Evolutionary conservation across 2,329 filamentous ascomycete species (phyloP).

Genomic region (Parafenestella ontariensis): DNA sequence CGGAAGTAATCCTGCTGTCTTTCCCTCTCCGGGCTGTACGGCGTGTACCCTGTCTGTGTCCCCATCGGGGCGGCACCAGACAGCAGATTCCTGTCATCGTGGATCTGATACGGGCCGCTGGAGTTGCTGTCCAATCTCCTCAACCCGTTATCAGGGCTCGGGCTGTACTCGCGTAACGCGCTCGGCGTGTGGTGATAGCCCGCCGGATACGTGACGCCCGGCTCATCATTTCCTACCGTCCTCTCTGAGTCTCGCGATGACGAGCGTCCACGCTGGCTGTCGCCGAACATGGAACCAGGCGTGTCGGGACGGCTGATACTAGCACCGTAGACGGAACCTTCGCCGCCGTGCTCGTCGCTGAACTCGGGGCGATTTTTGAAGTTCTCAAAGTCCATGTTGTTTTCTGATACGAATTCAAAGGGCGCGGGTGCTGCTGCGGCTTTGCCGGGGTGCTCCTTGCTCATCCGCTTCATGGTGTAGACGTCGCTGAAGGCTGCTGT

Average conservation of each 20-base stretch:
- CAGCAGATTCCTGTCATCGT: slow-evolving; percentile 36
- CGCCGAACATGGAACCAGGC: slow-evolving; percentile 53
- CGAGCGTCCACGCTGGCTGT: slow-evolving; percentile 31
- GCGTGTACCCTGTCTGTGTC: slow-evolving; percentile 26
- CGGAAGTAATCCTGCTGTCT: slow-evolving; percentile 32
- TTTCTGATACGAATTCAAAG: slow-evolving; percentile 90
- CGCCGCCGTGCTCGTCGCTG: slow-evolving; percentile 81
- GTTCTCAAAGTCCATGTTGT: slow-evolving; percentile 86
- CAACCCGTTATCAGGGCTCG: slow-evolving; percentile 39
- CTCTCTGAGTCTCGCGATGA: slow-evolving; percentile 36
- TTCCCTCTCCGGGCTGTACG: slow-evolving; percentile 37
- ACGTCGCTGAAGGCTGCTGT: slow-evolving; percentile 81
- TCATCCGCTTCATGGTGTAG: slow-evolving; percentile 82
- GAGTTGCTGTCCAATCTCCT: slow-evolving; percentile 30
- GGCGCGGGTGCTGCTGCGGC: slow-evolving; percentile 54
- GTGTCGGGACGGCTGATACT: slow-evolving; percentile 68
- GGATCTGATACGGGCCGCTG: slow-evolving; percentile 30
- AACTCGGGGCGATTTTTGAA: slow-evolving; percentile 93
- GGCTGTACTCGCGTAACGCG: slow-evolving; percentile 52
- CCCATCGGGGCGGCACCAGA: slow-evolving; percentile 46
- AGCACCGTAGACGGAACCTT: slow-evolving; percentile 65
- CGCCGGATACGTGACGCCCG: slow-evolving; percentile 53
- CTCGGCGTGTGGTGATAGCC: slow-evolving; percentile 58
- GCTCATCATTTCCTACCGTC: slow-evolving; percentile 34
- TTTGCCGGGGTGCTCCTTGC: slow-evolving; percentile 64